phyloP scores from a whole-genome alignment of 192 early-diverging fungal genomes.

The Entrophospora sp. region DNA sequence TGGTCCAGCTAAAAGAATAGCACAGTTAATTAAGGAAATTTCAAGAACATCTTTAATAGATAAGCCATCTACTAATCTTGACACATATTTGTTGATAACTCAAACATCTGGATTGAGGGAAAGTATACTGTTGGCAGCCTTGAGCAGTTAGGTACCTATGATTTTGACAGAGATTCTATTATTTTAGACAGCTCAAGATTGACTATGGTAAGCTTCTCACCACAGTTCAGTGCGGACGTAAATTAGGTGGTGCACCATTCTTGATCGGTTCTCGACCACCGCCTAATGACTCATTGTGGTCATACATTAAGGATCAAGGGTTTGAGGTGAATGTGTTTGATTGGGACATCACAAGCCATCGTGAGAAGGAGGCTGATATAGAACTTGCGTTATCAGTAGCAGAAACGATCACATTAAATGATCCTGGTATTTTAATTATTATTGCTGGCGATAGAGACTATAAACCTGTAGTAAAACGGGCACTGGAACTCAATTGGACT shows the following conservation, averaged over 20 bases:
- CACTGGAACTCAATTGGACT: neutral
- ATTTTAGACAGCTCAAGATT: neutral
- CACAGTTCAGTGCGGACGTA: neutral
- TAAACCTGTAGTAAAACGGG: neutral
- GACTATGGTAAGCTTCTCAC: conserved; percentile 1
- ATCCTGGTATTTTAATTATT: conserved; percentile 4
- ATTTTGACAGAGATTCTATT: neutral
- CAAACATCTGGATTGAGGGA: neutral
- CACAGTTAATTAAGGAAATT: too few relatives aligned
- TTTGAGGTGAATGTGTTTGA: neutral
- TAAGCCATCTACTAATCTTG: too few relatives aligned
- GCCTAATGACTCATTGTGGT: conserved; percentile 5
- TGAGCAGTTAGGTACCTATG: neutral
- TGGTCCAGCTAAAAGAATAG: too few relatives aligned
- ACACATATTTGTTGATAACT: neutral
- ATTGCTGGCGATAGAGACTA: neutral
- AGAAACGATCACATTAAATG: neutral
- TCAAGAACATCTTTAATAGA: too few relatives aligned
- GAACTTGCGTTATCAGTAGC: neutral
- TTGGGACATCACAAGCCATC: neutral
- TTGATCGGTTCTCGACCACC: neutral
- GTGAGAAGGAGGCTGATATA: neutral
- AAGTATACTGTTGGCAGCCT: neutral
- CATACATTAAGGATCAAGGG: neutral
- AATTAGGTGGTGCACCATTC: neutral